Evolutionary conservation across 257 asterid genomes (phyloP).

Genomic region (Petrea volubilis): DNA sequence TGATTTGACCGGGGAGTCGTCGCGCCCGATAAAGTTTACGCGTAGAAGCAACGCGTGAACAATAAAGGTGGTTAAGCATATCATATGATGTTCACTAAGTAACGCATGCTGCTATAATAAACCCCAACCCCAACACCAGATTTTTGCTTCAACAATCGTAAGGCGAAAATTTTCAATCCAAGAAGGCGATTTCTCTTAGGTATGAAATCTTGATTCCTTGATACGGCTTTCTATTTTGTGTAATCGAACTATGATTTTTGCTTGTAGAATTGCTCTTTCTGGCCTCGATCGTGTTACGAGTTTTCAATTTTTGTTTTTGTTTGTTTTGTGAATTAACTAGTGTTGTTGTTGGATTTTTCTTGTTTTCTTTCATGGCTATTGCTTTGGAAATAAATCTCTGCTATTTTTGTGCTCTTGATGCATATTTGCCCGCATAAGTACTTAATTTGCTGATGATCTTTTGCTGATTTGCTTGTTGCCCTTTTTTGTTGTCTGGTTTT

Average conservation of each 20-base stretch:
- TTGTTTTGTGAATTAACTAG: no score
- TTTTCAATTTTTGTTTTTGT: neutral
- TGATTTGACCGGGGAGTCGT: neutral
- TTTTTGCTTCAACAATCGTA: conserved; percentile 5
- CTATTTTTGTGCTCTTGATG: neutral
- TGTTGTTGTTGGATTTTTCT: conserved; percentile 15
- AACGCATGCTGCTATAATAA: neutral
- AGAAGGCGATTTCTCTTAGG: conserved; percentile 19
- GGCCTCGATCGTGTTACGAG: neutral
- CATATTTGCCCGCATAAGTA: neutral
- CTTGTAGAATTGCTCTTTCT: neutral
- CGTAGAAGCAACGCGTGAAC: conserved; percentile 34
- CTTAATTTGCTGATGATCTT: neutral
- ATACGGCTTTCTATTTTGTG: neutral
- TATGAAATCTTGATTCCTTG: neutral
- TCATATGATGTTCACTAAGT: neutral
- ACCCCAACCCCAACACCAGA: neutral
- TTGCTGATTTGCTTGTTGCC: conserved; percentile 1
- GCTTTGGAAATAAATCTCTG: neutral
- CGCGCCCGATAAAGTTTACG: conserved; percentile 28
- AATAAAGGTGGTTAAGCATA: neutral
- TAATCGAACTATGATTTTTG: neutral
- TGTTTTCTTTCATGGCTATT: conserved; percentile 2
- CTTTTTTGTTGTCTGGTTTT: neutral
- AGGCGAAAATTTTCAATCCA: neutral